phyloP scores from a whole-genome alignment of 108 stramenopile genomes.

The Pseudonitzschia delicatissima region DNA sequence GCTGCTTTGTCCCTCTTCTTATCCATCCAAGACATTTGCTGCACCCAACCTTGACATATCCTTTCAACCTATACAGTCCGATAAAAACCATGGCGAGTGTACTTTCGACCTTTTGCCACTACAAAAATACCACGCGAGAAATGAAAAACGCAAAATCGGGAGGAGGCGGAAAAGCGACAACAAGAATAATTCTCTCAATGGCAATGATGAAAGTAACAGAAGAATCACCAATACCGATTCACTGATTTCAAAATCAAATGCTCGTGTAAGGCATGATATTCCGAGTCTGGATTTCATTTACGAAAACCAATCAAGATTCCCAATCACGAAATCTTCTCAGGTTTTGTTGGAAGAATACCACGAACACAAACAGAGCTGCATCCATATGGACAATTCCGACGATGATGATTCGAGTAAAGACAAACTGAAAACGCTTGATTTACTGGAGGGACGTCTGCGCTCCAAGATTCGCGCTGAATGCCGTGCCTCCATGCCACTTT shows the following conservation, averaged over 20 bases:
- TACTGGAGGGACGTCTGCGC: not conserved
- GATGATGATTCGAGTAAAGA: not conserved
- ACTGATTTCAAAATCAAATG: too few relatives aligned
- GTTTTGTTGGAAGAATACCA: not conserved
- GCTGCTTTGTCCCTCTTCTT: constrained; percentile 2
- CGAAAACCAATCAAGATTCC: not conserved
- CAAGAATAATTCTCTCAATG: not conserved
- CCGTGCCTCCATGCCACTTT: constrained; percentile 1
- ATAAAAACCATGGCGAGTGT: not conserved
- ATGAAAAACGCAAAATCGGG: not conserved
- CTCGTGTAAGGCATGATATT: not conserved
- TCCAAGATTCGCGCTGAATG: constrained; percentile 13
- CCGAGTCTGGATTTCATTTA: not conserved
- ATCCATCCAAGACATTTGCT: not conserved
- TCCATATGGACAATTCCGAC: not conserved
- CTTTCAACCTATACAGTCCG: not conserved
- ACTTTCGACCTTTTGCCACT: not conserved
- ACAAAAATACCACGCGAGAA: constrained; percentile 6
- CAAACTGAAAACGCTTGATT: not conserved
- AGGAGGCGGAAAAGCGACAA: not conserved
- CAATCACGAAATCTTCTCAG: not conserved
- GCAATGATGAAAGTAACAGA: too few relatives aligned
- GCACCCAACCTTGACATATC: not conserved
- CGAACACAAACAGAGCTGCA: not conserved
- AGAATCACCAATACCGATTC: not conserved